Conservation (phyloP, 768 basidiomycete genomes). For the Tulasnella sp. region DNA sequence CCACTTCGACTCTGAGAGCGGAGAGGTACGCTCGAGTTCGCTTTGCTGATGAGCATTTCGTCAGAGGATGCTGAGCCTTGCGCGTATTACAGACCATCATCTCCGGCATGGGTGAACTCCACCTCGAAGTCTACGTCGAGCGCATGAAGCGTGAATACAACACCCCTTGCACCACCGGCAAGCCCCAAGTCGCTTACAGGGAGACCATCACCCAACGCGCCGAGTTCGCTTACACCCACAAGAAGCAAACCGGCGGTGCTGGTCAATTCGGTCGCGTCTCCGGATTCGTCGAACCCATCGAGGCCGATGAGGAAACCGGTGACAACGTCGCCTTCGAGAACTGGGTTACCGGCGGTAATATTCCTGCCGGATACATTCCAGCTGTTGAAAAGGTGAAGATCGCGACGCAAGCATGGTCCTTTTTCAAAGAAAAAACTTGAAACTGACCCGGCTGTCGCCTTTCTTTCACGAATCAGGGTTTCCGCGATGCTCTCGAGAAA, state of each 20-base stretch:
- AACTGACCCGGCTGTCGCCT: neutral
- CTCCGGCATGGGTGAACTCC: slow-evolving; percentile 98
- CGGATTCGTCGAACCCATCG: slow-evolving; percentile 88
- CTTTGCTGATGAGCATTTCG: neutral
- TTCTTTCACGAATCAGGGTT: slow-evolving; percentile 58
- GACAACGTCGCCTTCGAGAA: slow-evolving; percentile 83
- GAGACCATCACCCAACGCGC: slow-evolving; percentile 85
- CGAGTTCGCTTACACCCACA: slow-evolving; percentile 87
- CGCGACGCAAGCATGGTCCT: neutral
- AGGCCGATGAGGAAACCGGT: slow-evolving; percentile 67
- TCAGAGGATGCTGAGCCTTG: neutral
- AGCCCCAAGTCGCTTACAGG: slow-evolving; percentile 93
- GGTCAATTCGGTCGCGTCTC: slow-evolving; percentile 94
- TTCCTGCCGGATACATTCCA: slow-evolving; percentile 88
- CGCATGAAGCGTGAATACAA: slow-evolving; percentile 98
- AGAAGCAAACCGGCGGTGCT: slow-evolving; percentile 96
- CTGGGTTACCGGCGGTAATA: slow-evolving; percentile 84
- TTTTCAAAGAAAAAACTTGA: too few species aligned
- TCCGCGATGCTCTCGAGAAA: slow-evolving; percentile 89
- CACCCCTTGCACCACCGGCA: slow-evolving; percentile 87
- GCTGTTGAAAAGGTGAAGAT: slow-evolving; percentile 80
- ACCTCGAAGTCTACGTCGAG: slow-evolving; percentile 98
- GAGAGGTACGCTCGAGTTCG: slow-evolving; percentile 58
- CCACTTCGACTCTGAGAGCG: slow-evolving; percentile 88
- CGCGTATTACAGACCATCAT: slow-evolving; percentile 48